Conservation (phyloP, 2,329 filamentous ascomycete species). For the Cadophora sp. region DNA sequence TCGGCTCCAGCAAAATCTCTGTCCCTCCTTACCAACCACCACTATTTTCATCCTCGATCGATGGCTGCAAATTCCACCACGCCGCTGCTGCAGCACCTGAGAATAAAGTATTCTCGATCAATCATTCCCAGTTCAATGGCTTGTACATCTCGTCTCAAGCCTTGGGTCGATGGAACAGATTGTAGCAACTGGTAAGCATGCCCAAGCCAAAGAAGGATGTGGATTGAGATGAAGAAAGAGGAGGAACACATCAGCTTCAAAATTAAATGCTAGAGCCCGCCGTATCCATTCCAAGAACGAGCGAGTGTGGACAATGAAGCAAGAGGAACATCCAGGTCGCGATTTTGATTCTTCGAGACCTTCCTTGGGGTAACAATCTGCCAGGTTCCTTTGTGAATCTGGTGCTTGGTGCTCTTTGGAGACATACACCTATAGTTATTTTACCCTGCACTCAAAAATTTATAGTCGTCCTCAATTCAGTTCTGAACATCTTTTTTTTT, state of each 20-base stretch:
- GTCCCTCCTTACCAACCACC: not conserved
- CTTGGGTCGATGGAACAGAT: not conserved
- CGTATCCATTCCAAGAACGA: constrained; percentile 56
- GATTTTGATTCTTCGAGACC: constrained; percentile 47
- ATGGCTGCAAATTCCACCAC: not conserved
- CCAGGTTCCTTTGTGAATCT: constrained; percentile 41
- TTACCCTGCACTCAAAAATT: not conserved
- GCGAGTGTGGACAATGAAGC: constrained; percentile 65
- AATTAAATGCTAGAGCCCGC: constrained; percentile 60
- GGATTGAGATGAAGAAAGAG: not conserved
- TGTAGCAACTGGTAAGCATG: not conserved
- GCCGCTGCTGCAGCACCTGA: not conserved
- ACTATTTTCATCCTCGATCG: not conserved
- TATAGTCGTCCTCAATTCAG: not conserved
- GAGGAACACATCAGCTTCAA: constrained; percentile 39
- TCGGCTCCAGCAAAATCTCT: not conserved
- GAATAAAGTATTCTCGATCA: constrained; percentile 2
- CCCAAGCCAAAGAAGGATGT: not conserved
- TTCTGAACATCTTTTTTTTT: not conserved
- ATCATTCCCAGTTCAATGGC: not conserved
- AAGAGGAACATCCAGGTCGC: constrained; percentile 52
- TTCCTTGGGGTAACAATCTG: constrained; percentile 41
- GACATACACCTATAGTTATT: constrained; percentile 48
- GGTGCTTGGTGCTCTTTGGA: constrained; percentile 47
- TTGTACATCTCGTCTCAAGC: not conserved